Evolutionary conservation across 202 grass and related monocot species (phyloP), one percentile per base, ranked within the genome.

Genomic region (Dendrocalamus latiflorus): DNA sequence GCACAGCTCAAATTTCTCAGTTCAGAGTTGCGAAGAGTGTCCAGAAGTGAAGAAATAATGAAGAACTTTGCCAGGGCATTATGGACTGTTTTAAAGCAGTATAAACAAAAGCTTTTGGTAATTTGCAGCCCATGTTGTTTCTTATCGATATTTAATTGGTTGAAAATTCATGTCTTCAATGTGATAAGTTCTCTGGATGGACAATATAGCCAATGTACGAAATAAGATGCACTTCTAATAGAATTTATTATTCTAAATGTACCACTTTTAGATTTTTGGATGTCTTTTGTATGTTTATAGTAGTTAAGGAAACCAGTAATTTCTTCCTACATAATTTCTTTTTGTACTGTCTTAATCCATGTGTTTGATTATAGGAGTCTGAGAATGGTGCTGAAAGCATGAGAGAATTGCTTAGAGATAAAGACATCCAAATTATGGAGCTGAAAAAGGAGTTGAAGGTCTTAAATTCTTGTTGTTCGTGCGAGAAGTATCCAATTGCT

Each of bases 21-120:
- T 66, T 76, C 81, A 72, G 88, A 97, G 37, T 57, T 94, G 82
- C 84, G 62, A 84, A 89, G 81, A 79, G 71, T 87, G 53, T 86
- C 86, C n/a, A 76, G 88, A 73, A 92, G 84, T 68, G 94, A 93
- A 85, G 57, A 89, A 86, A 88, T 94, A 69, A 91, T 93, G 86
- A 91, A 74, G 33, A 94, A 90, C 51, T 91, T 97, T 84, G 87
- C 87, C 57, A 86, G 67, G 65, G 90, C 88, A 51, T 83, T 97
- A 44, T 94, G 88, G 94, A 79, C 70, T 76, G 85, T 87, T 76
- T 68, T 86, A 34, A 97, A 92, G 73, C 90, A 90, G 51, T 92
- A 89, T 81, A 95, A 94, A 78, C 68, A 88, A 42, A 97, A 91
- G 76, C 84, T 91, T 92, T 77, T 75, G 88, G 91, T 94, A 92